phyloP scores from a whole-genome alignment of 208 protist genomes.

The Wallacemonas collosoma region DNA sequence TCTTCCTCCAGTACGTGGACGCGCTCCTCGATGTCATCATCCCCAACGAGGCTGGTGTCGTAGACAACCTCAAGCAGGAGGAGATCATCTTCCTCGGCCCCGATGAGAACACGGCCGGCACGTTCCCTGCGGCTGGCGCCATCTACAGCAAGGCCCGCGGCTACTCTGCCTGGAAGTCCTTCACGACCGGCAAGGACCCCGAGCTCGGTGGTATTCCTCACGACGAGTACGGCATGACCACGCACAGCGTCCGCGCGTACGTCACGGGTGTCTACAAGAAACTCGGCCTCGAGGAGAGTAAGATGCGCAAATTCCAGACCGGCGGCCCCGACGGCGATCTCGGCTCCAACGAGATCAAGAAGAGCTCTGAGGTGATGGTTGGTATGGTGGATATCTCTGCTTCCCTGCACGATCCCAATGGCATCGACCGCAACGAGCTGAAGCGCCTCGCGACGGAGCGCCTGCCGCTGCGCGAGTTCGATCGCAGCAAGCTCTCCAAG shows the following conservation, averaged over 20 bases:
- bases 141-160: constrained; percentile 84
- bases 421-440: constrained; percentile 90
- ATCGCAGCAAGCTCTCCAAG: constrained; percentile 78
- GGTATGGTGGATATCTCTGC: constrained; percentile 94
- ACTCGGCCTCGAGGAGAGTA: constrained; percentile 79
- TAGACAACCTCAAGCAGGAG: constrained; percentile 73
- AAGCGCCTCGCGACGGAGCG: constrained; percentile 74
- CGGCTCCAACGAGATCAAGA: constrained; percentile 95
- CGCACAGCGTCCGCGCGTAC: constrained; percentile 93
- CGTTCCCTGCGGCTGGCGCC: constrained; percentile 69
- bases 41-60: constrained; percentile 72
- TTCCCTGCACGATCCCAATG: constrained; percentile 94
- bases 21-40: constrained; percentile 92
- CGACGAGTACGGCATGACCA: constrained; percentile 96
- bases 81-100: constrained; percentile 97
- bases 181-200: constrained; percentile 96
- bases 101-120: constrained; percentile 95
- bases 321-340: constrained; percentile 97
- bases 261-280: constrained; percentile 89
- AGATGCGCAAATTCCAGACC: constrained; percentile 95
- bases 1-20: constrained; percentile 96
- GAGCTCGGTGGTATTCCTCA: constrained; percentile 95
- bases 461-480: constrained; percentile 87
- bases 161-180: constrained; percentile 94
- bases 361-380: constrained; percentile 92